phyloP scores from a whole-genome alignment of 2,329 filamentous ascomycete species.

The Fusarium musae region DNA sequence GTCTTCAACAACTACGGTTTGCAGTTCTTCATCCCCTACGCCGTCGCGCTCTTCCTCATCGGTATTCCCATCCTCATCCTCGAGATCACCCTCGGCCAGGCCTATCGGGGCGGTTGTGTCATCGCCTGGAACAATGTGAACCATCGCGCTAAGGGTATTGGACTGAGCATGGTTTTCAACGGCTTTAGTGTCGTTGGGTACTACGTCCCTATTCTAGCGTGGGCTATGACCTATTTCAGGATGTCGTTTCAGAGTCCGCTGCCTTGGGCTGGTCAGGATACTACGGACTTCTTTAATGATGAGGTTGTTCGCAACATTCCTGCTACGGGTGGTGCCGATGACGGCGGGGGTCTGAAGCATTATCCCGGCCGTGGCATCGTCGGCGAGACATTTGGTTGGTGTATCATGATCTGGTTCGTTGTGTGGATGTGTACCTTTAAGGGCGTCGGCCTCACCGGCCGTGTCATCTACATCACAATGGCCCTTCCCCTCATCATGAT shows the following conservation, averaged over 20 bases:
- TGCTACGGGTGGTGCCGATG: not conserved
- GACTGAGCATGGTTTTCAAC: conserved; percentile 61
- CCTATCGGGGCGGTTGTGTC: conserved; percentile 62
- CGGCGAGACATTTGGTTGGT: conserved; percentile 65
- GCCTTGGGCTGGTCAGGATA: conserved; percentile 56
- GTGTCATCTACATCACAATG: conserved; percentile 68
- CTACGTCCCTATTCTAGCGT: conserved; percentile 64
- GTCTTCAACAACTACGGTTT: conserved; percentile 67
- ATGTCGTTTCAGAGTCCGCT: conserved; percentile 62
- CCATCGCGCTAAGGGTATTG: conserved; percentile 60
- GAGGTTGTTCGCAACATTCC: conserved; percentile 51
- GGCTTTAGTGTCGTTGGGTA: conserved; percentile 63
- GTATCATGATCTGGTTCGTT: conserved; percentile 64
- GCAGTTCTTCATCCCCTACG: conserved; percentile 67
- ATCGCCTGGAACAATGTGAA: conserved; percentile 63
- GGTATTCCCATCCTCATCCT: conserved; percentile 65
- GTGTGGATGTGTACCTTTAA: conserved; percentile 68
- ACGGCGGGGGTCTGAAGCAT: conserved; percentile 1
- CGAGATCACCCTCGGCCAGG: conserved; percentile 74
- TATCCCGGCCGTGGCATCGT: conserved; percentile 58
- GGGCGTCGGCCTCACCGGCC: conserved; percentile 63
- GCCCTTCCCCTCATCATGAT: conserved; percentile 64
- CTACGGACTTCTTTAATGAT: not conserved
- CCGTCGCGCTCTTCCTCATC: conserved; percentile 55
- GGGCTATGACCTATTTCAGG: conserved; percentile 67